A percentile compares a stretch with the other conserved stretches of the same genome.
These are phyloP conservation scores for Suillus tomentosus DNA, from an alignment of 768 basidiomycete species.

Conservation along the genomic window DNA sequence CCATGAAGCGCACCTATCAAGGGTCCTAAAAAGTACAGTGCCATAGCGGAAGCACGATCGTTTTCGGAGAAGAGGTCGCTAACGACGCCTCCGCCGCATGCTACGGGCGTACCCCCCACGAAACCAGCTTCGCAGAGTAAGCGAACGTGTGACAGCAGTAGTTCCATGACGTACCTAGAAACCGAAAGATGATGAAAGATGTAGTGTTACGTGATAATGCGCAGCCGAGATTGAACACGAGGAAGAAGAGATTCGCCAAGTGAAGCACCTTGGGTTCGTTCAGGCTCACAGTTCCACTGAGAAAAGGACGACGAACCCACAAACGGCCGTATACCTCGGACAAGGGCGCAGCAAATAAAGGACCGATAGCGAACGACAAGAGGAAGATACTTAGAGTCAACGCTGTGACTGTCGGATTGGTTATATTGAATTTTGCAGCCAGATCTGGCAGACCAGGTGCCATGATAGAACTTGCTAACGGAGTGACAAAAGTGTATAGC, in stretches of 20 bases:
- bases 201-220: slow-evolving; percentile 16
- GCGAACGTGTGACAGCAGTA: background rate
- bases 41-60: slow-evolving; percentile 71
- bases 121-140: slow-evolving; percentile 51
- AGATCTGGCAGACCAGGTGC: background rate
- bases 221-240: background rate
- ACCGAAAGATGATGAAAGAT: slow-evolving; percentile 63
- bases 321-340: slow-evolving; percentile 28
- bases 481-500: background rate
- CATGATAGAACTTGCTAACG: background rate
- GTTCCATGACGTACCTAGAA: slow-evolving; percentile 52
- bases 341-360: background rate
- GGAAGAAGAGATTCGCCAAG: background rate
- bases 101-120: slow-evolving; percentile 63
- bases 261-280: background rate
- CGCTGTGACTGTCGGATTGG: background rate
- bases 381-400: background rate
- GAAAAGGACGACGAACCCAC: background rate
- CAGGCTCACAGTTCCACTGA: background rate
- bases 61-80: slow-evolving; percentile 66
- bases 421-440: background rate
- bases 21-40: slow-evolving; percentile 63
- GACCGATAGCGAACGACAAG: background rate
- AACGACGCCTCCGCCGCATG: slow-evolving; percentile 63
- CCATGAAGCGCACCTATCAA: slow-evolving; percentile 45